Evolutionary conservation across 805 yeast genomes (phyloP), one percentile per base, ranked within the genome.

Genomic region (Suhomyces sp.): DNA sequence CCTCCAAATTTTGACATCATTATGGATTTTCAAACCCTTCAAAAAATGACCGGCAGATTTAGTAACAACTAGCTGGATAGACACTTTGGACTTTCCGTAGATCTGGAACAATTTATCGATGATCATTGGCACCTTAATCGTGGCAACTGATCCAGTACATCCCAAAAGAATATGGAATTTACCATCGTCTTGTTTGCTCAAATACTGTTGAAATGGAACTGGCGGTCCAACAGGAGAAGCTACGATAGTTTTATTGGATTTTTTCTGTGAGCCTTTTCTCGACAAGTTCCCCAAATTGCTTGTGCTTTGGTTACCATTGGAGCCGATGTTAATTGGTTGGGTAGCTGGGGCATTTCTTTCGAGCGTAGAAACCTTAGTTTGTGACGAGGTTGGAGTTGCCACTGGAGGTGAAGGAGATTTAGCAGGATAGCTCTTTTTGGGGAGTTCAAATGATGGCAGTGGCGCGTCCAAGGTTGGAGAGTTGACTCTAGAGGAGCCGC

Each of bases 141-240:
- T 90, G 5, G 99, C 99, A 3, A 94, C 97, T 1, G 96, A 88
- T 1, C 99, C 99, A 1, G 98, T 90, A 17, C 96, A 96, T 17
- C 96, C 99, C 44, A 94, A 76, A 53, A 94, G 74, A 44, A 94
- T 85, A 68, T 94, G 99, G 52, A 90, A 78, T 64, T 91, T 92
- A 44, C 86, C 88, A 66, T 90, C 96, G 65, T 90, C 94, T 67
- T 87, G 69, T 61, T 84, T 84, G 51, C 82, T 81, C 54, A 88
- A 75, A 65, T 83, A 88, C 58, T 87, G 85, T 29, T 86, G 86
- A 60, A 88, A 88, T 24, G 93, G 93, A 1, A 85, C 85, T 15
- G 85, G 84, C 1, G 89, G 87, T 1, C 86, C 82, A 47, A 78
- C 73, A 12, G 83, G 84, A 22, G 83, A 70, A 17, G 82, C 79